Conservation (phyloP, 352 stramenopile genomes). For the Plasmopara viticola region DNA sequence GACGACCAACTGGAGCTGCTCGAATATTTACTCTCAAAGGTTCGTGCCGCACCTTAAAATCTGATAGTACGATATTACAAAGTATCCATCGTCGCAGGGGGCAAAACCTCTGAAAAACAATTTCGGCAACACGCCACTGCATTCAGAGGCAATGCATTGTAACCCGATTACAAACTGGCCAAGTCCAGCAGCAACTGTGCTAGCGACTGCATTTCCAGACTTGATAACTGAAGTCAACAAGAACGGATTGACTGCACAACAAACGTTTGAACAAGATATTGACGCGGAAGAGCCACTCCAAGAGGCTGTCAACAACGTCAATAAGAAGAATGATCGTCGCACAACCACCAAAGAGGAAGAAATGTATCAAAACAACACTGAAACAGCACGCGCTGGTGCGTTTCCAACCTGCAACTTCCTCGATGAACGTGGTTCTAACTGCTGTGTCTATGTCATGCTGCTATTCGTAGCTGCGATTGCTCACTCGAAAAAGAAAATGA, state of each 20-base stretch:
- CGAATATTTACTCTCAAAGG: conserved; percentile 55
- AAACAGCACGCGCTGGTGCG: conserved; percentile 48
- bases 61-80: not conserved
- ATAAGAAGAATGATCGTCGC: conserved; percentile 26
- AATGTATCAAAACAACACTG: conserved; percentile 38
- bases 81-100: conserved; percentile 26
- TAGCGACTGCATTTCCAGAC: conserved; percentile 50
- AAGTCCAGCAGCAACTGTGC: conserved; percentile 32
- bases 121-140: conserved; percentile 53
- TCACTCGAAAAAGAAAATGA: conserved; percentile 59
- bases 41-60: conserved; percentile 8
- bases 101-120: conserved; percentile 55
- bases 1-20: conserved; percentile 41
- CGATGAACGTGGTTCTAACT: conserved; percentile 1
- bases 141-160: conserved; percentile 74
- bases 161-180: conserved; percentile 51
- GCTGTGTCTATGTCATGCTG: conserved; percentile 4
- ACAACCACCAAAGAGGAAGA: conserved; percentile 24
- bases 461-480: conserved; percentile 47
- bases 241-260: conserved; percentile 48
- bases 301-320: conserved; percentile 10
- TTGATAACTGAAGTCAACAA: conserved; percentile 48
- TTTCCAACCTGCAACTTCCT: not conserved
- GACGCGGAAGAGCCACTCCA: conserved; percentile 43
- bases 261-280: conserved; percentile 59